These are phyloP conservation scores for Malania oleifera DNA, from an alignment of 164 flowering plant genomes.

Conservation along the genomic window DNA sequence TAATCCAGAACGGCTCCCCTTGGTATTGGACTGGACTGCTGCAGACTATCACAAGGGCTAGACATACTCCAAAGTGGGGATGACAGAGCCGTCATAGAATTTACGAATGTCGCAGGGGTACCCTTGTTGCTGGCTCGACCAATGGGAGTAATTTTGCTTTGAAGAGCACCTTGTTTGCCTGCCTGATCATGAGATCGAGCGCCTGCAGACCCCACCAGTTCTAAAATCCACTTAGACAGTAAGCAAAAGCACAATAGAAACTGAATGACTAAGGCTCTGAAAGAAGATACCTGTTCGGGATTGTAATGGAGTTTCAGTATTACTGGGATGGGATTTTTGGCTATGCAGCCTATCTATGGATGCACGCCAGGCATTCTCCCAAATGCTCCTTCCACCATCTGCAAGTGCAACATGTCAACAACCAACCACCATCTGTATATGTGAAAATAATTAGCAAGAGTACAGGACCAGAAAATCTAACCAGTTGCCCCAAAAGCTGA, in stretches of 20 bases:
- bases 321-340: conserved; percentile 42
- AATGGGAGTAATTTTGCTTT: conserved; percentile 40
- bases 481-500: conserved; percentile 92
- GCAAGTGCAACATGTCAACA: conserved; percentile 4
- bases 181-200: conserved; percentile 39
- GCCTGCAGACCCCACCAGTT: conserved; percentile 37
- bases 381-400: conserved; percentile 80
- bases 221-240: conserved; percentile 7
- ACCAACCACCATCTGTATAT: not conserved
- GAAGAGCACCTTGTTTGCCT: conserved; percentile 32
- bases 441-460: not conserved
- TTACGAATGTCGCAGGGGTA: conserved; percentile 32
- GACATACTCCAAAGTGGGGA: conserved; percentile 85
- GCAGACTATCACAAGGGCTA: conserved; percentile 45
- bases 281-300: conserved; percentile 47
- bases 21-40: conserved; percentile 33
- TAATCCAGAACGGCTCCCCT: conserved; percentile 51
- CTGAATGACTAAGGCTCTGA: not conserved
- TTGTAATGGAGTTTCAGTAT: conserved; percentile 49
- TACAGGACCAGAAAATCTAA: conserved; percentile 14
- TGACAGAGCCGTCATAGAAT: conserved; percentile 53
- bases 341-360: conserved; percentile 51
- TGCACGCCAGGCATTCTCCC: conserved; percentile 79
- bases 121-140: conserved; percentile 49
- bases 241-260: not conserved